Base-by-base conservation (phyloP, 73 alveolate genomes). In the Blepharisma stoltei region DNA sequence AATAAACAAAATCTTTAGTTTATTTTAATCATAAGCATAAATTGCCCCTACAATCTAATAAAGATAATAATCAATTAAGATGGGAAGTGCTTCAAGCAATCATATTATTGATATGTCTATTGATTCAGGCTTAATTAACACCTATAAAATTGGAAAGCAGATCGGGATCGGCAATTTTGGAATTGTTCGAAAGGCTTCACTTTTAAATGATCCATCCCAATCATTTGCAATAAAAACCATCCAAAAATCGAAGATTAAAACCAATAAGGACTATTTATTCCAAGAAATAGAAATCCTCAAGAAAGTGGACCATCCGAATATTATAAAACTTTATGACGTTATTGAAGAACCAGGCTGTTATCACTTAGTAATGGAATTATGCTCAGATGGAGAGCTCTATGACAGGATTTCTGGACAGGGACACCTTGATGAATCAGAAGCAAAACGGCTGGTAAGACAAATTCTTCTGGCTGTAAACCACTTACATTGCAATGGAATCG, bases 401-500 rank as follows among this genome's bases (percentile, higher is more conserved):
- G 21, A 11, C n/a, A 50, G 21, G 21, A 50, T 50, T 18, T 14
- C 65, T 18, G 21, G 5, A 11, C n/a, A 50, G 3, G 65, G 65
- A 11, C 21, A 18, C 21, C 65, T 50, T 50, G 21, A 50, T 18
- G 65, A 50, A 50, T 14, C 27, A 14, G 84, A 71, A 23, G 88
- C 85, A 2, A 54, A 60, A 50, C 21, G 18, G 18, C 54, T 70
- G 44, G 32, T 84, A 9, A 55, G 54, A 23, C 32, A 79, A 55
- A 45, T 84, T 6, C 38, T 78, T 46, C 45, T 6, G 5, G 87
- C 85, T 5, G 54, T 84, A 8, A 71, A 71, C 46, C 76, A 66
- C 48, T 73, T 84, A 18, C 92, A 84, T 41, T 7, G 46, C 53
- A 46, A 79, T 6, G 79, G 82, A 6, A 76, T 84, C 7, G 55